Evolutionary conservation across 441 rosid genomes (phyloP), one percentile per base, ranked within the genome.

Genomic region (Metrosideros polymorpha): DNA sequence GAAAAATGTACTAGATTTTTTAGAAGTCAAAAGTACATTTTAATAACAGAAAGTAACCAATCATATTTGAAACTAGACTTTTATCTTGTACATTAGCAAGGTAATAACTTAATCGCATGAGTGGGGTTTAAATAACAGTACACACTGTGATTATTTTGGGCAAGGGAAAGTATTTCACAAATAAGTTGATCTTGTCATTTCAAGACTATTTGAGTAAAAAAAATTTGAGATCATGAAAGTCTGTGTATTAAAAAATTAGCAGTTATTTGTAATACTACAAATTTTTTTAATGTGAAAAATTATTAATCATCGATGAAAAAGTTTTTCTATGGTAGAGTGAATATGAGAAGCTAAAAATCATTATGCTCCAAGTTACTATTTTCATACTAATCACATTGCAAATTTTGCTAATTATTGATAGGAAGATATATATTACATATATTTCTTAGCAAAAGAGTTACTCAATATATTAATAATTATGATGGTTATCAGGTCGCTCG

Each of bases 1-100:
- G 1, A 24, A 5, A 27, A 35, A 66, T 35, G 25, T 63, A 30
- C 43, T 32, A n/a, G 3, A 10, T 25, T 55, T 25, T 24, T 55
- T 9, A 55, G 9, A 24, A 8, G 12, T 2, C n/a, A 10, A 7
- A 18, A 8, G 24, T 32, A 18, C 6, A 0, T 61, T 32, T 61
- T 63, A 32, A 2, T 30, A 22, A 63, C 1, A 2, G 0, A 63
- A 9, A 63, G 3, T 3, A 17, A 8, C 39, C 12, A 32, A 32
- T 63, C 25, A 19, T 9, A 19, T 32, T 63, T 2, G 6, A 32
- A 61, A 32, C 4, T 18, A 63, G 3, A 63, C 77, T 32, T 32
- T 19, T 1, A 32, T 32, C 14, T 5, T 0, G 1, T 18, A 9
- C 15, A 0, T 66, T 2, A 0, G 2, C 27, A 9, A 19, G 6